Conservation (phyloP, 1,284 basidiomycete genomes). For the Malassezia brasiliensis region DNA sequence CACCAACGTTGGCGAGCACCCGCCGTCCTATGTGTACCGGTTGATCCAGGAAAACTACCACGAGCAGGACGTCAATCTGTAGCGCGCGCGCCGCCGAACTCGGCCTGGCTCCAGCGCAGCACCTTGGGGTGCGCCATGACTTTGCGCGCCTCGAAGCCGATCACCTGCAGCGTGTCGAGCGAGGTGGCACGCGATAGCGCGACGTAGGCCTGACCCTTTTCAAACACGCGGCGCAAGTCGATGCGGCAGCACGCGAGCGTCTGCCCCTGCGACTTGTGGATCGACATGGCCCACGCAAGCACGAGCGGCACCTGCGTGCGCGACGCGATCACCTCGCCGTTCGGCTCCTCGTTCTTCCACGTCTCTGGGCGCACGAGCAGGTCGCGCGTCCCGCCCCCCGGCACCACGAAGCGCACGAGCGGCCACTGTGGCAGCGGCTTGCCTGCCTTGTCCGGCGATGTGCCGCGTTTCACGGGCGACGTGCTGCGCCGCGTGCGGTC, state of each 20-base stretch:
- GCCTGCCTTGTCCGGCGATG: slow-evolving; percentile 12
- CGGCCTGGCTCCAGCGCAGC: slow-evolving; percentile 28
- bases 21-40: slow-evolving; percentile 46
- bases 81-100: slow-evolving; percentile 5
- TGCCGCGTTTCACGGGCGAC: slow-evolving; percentile 4
- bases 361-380: slow-evolving; percentile 32
- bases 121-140: slow-evolving; percentile 41
- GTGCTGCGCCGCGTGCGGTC: slow-evolving; percentile 2
- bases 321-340: slow-evolving; percentile 42
- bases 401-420: slow-evolving; percentile 35
- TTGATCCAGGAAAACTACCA: slow-evolving; percentile 46
- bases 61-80: slow-evolving; percentile 28
- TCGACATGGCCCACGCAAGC: slow-evolving; percentile 46
- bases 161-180: slow-evolving; percentile 78
- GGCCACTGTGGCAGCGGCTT: slow-evolving; percentile 23
- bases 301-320: slow-evolving; percentile 44
- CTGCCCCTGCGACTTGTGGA: slow-evolving; percentile 48
- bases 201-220: slow-evolving; percentile 70
- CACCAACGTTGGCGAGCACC: slow-evolving; percentile 62
- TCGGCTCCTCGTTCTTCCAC: slow-evolving; percentile 50
- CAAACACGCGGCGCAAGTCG: slow-evolving; percentile 40
- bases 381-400: slow-evolving; percentile 26
- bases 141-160: slow-evolving; percentile 57
- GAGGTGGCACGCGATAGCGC: slow-evolving; percentile 88
- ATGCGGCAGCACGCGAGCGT: slow-evolving; percentile 42